Evolutionary conservation across 208 protist genomes (phyloP).

Genomic region (Tritrichomonas musculus): DNA sequence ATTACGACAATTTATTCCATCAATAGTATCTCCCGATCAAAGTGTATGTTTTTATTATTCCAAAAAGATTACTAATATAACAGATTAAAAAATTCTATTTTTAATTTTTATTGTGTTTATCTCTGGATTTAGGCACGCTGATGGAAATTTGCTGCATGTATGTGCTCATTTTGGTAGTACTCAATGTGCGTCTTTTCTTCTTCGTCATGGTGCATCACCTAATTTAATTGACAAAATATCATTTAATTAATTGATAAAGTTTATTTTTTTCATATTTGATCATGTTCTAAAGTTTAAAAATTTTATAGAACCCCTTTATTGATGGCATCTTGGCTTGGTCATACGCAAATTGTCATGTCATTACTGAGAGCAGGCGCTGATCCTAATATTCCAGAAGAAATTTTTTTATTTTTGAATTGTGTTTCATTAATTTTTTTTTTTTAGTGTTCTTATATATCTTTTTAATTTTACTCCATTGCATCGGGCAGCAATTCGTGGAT

Average conservation of each 20-base stretch:
- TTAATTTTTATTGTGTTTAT: background rate
- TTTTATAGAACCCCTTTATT: background rate
- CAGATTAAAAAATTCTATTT: slow-evolving; percentile 12
- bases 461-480: background rate
- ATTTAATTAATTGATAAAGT: background rate
- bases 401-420: background rate
- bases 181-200: background rate
- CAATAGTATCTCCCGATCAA: background rate
- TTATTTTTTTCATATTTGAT: background rate
- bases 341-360: background rate
- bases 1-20: background rate
- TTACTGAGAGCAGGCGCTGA: slow-evolving; percentile 14
- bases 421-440: background rate
- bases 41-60: background rate
- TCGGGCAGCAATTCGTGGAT: background rate
- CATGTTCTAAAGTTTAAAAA: background rate
- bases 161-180: slow-evolving; percentile 11
- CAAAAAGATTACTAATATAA: too few relatives aligned
- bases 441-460: background rate
- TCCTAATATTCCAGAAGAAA: slow-evolving; percentile 31
- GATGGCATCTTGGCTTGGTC: background rate
- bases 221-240: slow-evolving; percentile 18
- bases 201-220: slow-evolving; percentile 20
- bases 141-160: background rate
- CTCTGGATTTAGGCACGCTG: background rate